These are phyloP conservation scores for Escovopsis sp. DNA, from an alignment of 2,329 filamentous ascomycete species.

Conservation along the genomic window DNA sequence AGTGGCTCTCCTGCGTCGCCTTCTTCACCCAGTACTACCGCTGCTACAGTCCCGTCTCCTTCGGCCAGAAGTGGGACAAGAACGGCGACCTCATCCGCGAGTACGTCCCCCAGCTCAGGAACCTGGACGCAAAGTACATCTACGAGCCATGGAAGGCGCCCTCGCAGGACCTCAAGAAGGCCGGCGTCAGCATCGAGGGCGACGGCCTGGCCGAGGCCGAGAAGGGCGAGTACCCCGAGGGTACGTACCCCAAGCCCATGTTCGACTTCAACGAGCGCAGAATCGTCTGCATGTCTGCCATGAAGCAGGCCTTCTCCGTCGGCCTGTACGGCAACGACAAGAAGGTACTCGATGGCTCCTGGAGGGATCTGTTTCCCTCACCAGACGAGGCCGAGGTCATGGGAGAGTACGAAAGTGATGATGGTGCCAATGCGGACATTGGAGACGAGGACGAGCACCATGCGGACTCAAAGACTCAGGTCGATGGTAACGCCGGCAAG, in stretches of 20 bases:
- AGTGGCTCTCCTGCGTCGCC: slow-evolving; percentile 62
- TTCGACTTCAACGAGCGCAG: slow-evolving; percentile 56
- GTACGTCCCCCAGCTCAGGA: slow-evolving; percentile 52
- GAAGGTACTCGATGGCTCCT: slow-evolving; percentile 45
- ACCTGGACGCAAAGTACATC: slow-evolving; percentile 53
- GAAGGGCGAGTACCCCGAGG: slow-evolving; percentile 46
- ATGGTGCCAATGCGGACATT: slow-evolving; percentile 19
- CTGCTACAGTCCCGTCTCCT: slow-evolving; percentile 55
- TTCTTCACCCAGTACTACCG: slow-evolving; percentile 62
- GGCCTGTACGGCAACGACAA: slow-evolving; percentile 49
- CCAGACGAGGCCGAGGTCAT: slow-evolving; percentile 24
- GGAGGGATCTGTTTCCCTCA: slow-evolving; percentile 31
- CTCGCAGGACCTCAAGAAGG: slow-evolving; percentile 51
- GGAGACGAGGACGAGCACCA: slow-evolving; percentile 9
- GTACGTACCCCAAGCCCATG: slow-evolving; percentile 58
- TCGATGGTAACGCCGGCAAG: background rate
- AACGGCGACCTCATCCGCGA: slow-evolving; percentile 47
- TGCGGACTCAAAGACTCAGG: too few species aligned
- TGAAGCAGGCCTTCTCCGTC: slow-evolving; percentile 56
- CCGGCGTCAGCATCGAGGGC: slow-evolving; percentile 46
- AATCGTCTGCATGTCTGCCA: slow-evolving; percentile 45
- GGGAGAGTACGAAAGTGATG: slow-evolving; percentile 19
- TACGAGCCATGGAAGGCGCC: slow-evolving; percentile 70
- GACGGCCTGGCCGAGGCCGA: slow-evolving; percentile 30
- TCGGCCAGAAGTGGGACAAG: slow-evolving; percentile 63